Conservation (phyloP, 1,284 basidiomycete species). For the Cryptococcus wingfieldii region DNA sequence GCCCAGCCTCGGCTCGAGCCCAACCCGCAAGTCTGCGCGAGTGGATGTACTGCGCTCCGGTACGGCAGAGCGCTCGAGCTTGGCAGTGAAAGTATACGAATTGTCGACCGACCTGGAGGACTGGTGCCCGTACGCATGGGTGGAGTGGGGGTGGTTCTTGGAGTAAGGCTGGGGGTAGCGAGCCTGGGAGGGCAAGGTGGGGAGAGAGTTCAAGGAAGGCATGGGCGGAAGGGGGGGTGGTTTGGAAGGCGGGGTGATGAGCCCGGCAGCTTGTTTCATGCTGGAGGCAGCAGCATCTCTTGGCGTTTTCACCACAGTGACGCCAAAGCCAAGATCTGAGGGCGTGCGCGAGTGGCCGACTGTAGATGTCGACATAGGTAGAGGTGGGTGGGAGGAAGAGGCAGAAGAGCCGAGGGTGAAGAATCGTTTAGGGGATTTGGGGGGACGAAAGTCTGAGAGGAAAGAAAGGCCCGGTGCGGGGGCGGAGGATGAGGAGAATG, state of each 20-base stretch:
- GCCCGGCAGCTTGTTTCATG: conserved; percentile 10
- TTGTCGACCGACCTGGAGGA: not conserved
- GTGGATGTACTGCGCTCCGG: not conserved
- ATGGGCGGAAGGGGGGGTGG: not conserved
- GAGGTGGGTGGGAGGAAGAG: not conserved
- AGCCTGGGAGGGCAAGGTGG: not conserved
- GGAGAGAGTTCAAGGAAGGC: not conserved
- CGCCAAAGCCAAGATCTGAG: conserved; percentile 10
- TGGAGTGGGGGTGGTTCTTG: not conserved
- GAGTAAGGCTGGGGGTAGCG: not conserved
- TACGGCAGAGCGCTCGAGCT: too few relatives aligned
- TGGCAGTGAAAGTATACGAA: not conserved
- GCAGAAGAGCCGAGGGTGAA: conserved; percentile 8
- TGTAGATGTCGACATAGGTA: not conserved
- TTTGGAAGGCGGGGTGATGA: not conserved
- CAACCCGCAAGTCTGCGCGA: not conserved
- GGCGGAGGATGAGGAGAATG: not conserved
- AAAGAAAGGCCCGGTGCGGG: conserved; percentile 3
- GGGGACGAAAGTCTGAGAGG: conserved; percentile 8
- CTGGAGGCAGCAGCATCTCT: conserved; percentile 21
- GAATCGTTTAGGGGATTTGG: conserved; percentile 20
- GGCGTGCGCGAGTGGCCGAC: not conserved
- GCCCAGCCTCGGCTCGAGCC: not conserved
- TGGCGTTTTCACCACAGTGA: conserved; percentile 27
- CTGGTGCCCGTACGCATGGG: not conserved